Percentiles rank a stretch among this genome's conserved stretches.
Evolutionary conservation across 2,329 filamentous ascomycete species (phyloP).

Genomic region (Xylaria hypoxylon): DNA sequence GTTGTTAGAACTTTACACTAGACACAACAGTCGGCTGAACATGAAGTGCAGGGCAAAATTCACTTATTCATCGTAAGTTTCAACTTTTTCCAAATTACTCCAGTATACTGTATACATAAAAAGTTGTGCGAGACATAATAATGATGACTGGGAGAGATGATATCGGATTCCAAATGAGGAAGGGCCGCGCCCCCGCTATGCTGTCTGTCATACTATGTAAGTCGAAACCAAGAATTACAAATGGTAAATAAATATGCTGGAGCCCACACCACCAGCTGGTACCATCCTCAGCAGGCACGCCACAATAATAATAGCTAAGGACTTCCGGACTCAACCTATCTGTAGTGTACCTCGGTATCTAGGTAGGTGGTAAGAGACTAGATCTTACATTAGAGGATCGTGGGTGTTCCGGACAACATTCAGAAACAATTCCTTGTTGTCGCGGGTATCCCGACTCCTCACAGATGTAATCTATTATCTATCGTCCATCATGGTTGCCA

Average conservation of each 20-base stretch:
- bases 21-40: not conserved
- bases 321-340: not conserved
- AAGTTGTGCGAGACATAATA: slow-evolving; percentile 10
- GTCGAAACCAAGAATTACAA: slow-evolving; percentile 29
- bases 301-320: not conserved
- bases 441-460: slow-evolving; percentile 27
- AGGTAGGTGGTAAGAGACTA: not conserved
- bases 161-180: slow-evolving; percentile 28
- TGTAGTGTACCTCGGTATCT: no score
- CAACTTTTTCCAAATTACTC: no score
- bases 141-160: no score
- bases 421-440: not conserved
- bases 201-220: no score
- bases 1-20: not conserved
- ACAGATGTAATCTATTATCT: no score
- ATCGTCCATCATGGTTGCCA: not conserved
- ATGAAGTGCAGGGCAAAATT: no score
- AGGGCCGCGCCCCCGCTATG: slow-evolving; percentile 21
- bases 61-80: no score
- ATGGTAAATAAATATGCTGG: slow-evolving; percentile 13
- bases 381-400: not conserved
- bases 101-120: not conserved
- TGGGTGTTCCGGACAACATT: not conserved
- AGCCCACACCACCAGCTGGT: slow-evolving; percentile 3
- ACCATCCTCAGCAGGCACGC: not conserved